Evolutionary conservation across 164 flowering plant species (phyloP).

Genomic region (Vitis rupestris): DNA sequence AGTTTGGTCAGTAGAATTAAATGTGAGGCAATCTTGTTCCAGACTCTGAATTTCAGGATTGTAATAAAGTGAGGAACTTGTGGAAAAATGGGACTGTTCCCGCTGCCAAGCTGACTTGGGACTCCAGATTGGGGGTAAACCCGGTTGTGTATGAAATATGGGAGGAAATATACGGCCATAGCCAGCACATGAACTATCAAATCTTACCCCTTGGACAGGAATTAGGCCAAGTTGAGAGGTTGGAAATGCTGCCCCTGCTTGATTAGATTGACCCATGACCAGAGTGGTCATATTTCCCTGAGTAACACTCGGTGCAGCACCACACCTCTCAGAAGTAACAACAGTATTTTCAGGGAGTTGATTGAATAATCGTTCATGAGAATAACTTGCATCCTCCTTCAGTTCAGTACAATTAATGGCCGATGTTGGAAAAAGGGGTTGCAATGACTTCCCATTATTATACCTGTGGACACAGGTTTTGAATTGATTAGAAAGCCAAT

Average conservation of each 20-base stretch:
- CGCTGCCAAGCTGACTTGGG: slow-evolving; percentile 5
- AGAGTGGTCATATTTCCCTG: slow-evolving; percentile 10
- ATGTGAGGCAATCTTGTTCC: slow-evolving; percentile 2
- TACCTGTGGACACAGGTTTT: slow-evolving; percentile 20
- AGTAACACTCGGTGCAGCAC: background rate
- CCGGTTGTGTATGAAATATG: slow-evolving; percentile 10
- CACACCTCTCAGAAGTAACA: background rate
- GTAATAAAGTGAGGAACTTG: slow-evolving; percentile 20
- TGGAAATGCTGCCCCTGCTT: slow-evolving; percentile 11
- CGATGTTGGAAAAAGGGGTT: slow-evolving; percentile 6
- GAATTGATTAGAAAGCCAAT: background rate
- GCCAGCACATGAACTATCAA: slow-evolving; percentile 24
- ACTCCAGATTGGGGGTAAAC: slow-evolving; percentile 13
- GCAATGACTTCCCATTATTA: slow-evolving; percentile 17
- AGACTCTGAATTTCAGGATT: slow-evolving; percentile 17
- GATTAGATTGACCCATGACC: slow-evolving; percentile 15
- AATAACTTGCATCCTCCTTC: slow-evolving; percentile 12
- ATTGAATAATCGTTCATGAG: slow-evolving; percentile 3
- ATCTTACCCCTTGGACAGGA: slow-evolving; percentile 27
- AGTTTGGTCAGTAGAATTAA: slow-evolving; percentile 13
- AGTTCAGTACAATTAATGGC: background rate
- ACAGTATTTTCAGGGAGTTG: background rate
- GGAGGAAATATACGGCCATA: slow-evolving; percentile 23
- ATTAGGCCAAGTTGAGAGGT: slow-evolving; percentile 23
- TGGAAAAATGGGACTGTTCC: slow-evolving; percentile 19